These are phyloP conservation scores for Arabidopsis arenosa DNA, from an alignment of 345 rosid genomes.

Conservation along the genomic window DNA sequence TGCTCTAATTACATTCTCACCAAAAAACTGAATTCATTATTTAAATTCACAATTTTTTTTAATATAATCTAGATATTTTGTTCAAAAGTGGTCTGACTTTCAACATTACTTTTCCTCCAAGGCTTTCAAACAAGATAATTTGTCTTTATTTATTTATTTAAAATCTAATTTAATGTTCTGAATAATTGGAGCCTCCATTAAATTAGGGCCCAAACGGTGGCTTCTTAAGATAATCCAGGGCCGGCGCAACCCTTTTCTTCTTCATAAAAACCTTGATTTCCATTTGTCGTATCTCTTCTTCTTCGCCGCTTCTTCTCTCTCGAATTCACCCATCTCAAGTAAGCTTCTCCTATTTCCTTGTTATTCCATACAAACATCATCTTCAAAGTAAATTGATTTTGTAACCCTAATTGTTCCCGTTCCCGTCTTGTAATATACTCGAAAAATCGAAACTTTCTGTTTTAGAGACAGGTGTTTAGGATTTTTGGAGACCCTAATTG, in stretches of 20 bases:
- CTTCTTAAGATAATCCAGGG: slow-evolving; percentile 15
- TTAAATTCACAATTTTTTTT: not conserved
- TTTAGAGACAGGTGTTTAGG: not conserved
- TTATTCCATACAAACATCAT: not conserved
- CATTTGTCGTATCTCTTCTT: not conserved
- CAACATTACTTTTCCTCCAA: slow-evolving; percentile 25
- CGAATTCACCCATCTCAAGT: slow-evolving; percentile 17
- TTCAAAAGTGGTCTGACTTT: slow-evolving; percentile 5
- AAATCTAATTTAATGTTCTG: not conserved
- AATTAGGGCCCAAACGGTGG: slow-evolving; percentile 32
- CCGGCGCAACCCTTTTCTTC: slow-evolving; percentile 39
- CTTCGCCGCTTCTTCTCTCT: slow-evolving; percentile 15
- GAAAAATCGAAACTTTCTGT: not conserved
- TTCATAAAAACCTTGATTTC: slow-evolving; percentile 19
- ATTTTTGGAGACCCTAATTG: not conserved
- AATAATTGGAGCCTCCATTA: slow-evolving; percentile 27
- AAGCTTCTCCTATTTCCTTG: slow-evolving; percentile 12
- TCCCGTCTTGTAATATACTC: not conserved
- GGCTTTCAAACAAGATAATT: not conserved
- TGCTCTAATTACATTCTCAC: not conserved
- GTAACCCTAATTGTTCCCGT: slow-evolving; percentile 6
- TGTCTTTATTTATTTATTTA: not conserved
- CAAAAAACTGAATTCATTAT: not conserved
- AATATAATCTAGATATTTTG: not conserved
- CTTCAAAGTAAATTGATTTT: not conserved